A percentile compares a stretch with the other conserved stretches of the same genome.
Evolutionary conservation across 2,329 filamentous ascomycete genomes (phyloP).

Genomic region (Chlorencoelia australis): DNA sequence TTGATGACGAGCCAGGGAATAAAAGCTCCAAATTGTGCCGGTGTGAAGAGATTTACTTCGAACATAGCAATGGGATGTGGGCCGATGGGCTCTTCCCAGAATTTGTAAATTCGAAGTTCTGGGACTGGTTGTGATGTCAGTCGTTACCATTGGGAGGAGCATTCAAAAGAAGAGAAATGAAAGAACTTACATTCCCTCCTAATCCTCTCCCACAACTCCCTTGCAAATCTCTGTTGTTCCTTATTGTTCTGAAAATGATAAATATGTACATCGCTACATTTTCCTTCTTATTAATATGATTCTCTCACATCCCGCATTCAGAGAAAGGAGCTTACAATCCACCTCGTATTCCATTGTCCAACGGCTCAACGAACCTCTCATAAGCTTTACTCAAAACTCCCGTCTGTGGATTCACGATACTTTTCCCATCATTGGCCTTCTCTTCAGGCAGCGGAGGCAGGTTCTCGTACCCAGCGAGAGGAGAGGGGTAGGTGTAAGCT

Average conservation of each 20-base stretch:
- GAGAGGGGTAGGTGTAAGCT: slow-evolving; percentile 40
- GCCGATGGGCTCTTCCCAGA: slow-evolving; percentile 70
- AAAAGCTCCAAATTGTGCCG: slow-evolving; percentile 82
- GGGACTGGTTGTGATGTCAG: slow-evolving; percentile 46
- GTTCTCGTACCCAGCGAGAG: slow-evolving; percentile 40
- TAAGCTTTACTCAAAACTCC: slow-evolving; percentile 58
- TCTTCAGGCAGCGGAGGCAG: slow-evolving; percentile 35
- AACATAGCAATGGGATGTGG: slow-evolving; percentile 85
- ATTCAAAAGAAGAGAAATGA: slow-evolving; percentile 1
- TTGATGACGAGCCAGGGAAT: slow-evolving; percentile 76
- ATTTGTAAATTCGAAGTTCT: slow-evolving; percentile 68
- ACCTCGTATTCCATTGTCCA: slow-evolving; percentile 54
- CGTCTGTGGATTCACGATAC: slow-evolving; percentile 55
- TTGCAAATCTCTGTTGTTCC: slow-evolving; percentile 56
- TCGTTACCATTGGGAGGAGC: not conserved
- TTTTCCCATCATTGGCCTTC: slow-evolving; percentile 61
- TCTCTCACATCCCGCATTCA: not conserved
- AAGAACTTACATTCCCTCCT: slow-evolving; percentile 59
- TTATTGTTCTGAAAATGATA: slow-evolving; percentile 63
- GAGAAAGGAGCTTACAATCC: slow-evolving; percentile 50
- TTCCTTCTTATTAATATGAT: not conserved
- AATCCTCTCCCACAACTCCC: slow-evolving; percentile 67
- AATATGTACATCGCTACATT: slow-evolving; percentile 63
- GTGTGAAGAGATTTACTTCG: slow-evolving; percentile 80
- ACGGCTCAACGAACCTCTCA: slow-evolving; percentile 54